Percentiles rank a stretch among this genome's conserved stretches.
phyloP scores from a whole-genome alignment of 1,139 yeast genomes.

The Zygosaccharomyces sapae region DNA sequence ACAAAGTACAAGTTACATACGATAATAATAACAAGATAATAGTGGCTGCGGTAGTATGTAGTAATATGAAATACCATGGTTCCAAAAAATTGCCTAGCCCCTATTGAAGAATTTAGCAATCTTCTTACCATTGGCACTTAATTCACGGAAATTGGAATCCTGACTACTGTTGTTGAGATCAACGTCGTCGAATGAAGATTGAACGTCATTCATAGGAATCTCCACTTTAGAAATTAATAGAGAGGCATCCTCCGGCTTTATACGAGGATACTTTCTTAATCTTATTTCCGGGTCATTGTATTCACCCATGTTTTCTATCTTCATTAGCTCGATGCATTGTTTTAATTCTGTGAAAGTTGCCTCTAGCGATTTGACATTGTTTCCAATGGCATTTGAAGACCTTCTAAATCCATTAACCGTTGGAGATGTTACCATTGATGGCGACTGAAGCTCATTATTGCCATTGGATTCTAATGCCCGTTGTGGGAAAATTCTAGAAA shows the following conservation, averaged over 20 bases:
- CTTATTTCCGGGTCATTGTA: constrained; percentile 53
- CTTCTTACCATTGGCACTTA: constrained; percentile 21
- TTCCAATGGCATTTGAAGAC: constrained; percentile 33
- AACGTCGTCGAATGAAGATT: constrained; percentile 11
- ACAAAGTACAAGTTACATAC: neutral
- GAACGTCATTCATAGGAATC: constrained; percentile 10
- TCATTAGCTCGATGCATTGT: constrained; percentile 57
- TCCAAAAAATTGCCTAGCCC: constrained; percentile 11
- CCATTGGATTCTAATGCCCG: constrained; percentile 11
- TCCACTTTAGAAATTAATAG: constrained; percentile 44
- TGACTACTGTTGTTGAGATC: constrained; percentile 14
- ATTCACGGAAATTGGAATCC: constrained; percentile 18
- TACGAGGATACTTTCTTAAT: constrained; percentile 56
- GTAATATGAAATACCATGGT: neutral
- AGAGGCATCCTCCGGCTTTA: constrained; percentile 57
- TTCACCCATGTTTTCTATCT: constrained; percentile 47
- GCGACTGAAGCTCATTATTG: constrained; percentile 34
- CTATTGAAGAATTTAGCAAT: constrained; percentile 32
- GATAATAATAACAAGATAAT: neutral
- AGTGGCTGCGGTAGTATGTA: neutral
- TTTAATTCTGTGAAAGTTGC: constrained; percentile 57
- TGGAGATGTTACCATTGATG: constrained; percentile 27
- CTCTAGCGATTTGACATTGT: constrained; percentile 40
- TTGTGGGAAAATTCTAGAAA: constrained; percentile 41
- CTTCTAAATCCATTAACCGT: constrained; percentile 16